Evolutionary conservation across 495 filamentous ascomycete genomes (phyloP).

Genomic region (Lasiosphaeria ovina): DNA sequence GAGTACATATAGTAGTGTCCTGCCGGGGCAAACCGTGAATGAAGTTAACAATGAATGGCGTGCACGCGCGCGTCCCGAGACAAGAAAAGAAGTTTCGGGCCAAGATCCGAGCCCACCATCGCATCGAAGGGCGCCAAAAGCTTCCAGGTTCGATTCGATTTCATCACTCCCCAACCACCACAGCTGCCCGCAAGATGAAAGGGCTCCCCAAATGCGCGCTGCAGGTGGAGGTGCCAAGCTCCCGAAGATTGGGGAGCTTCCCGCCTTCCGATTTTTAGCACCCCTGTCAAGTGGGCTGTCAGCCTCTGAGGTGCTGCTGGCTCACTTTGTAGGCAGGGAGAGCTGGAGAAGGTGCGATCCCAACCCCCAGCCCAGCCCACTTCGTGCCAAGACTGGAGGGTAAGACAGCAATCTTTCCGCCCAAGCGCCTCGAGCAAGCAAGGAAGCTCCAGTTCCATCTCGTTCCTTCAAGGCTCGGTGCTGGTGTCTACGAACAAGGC

Average conservation of each 20-base stretch:
- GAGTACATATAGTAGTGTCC: too few species aligned
- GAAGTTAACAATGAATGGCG: too few species aligned
- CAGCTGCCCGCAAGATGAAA: too few species aligned
- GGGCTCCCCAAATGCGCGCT: background rate
- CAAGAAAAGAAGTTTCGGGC: too few species aligned
- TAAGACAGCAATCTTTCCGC: constrained; percentile 19
- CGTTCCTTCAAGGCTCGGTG: background rate
- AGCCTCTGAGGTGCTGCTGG: background rate
- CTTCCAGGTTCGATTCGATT: too few species aligned
- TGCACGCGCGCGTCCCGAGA: too few species aligned
- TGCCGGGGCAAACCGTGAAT: too few species aligned
- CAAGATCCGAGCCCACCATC: too few species aligned
- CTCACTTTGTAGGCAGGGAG: background rate
- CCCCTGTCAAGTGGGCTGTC: constrained; percentile 7
- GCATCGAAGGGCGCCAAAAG: too few species aligned
- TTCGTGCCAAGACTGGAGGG: constrained; percentile 3
- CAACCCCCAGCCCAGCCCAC: background rate
- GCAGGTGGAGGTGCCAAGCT: background rate
- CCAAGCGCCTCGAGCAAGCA: constrained; percentile 8
- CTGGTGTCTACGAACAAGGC: background rate
- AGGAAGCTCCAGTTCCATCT: constrained; percentile 9
- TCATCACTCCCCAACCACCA: too few species aligned
- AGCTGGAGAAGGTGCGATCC: background rate
- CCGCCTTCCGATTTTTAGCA: constrained; percentile 20
- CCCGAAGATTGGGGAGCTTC: constrained; percentile 11